Base-by-base conservation (phyloP, 1,139 yeast species). In the Komagataea norvegica region DNA sequence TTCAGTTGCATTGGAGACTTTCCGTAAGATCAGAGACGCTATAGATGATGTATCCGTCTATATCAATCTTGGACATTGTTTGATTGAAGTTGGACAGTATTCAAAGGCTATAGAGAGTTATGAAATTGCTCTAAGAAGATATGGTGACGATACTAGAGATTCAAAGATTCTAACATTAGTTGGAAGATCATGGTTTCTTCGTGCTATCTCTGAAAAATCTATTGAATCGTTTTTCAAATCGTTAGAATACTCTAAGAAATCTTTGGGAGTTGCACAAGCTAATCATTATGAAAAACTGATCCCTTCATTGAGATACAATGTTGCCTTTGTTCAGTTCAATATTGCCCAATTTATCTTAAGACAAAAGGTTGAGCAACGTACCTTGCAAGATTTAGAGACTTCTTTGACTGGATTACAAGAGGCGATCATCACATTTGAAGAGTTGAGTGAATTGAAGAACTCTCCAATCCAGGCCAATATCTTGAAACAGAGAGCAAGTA, bases 11-110 rank as follows among this genome's bases (percentile, higher is more conserved):
- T 70, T 88, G 54, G 95, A 87, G 49, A 80, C 88, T 37, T 79
- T 93, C 55, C 76, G 94, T 60, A 88, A 89, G 52, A 79, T 89
- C 38, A 77, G 96, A 56, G 98, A 91, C 54, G 82, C 97, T 8
- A 70, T 91, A 50, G 79, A 80, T 55, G 95, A 86, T 55, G 79
- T 83, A 36, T 79, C 94, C 3, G 80, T 89, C 14, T 86, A 80
- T 57, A 67, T 91, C 51, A 91, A 91, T 57, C 66, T 87, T 56
- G 98, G 95, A 1, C 95, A 91, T 61, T 91, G 93, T 43, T 69
- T 85, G 36, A 66, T 83, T 33, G 97, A 89, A 41, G 71, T 85
- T 56, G 81, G 82, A 47, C 94, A 89, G 56, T 88, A 69, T 56
- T 70, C 82, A 14, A 86, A 88, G 52, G 93, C 96, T 1, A 82